Conservation (phyloP, 2,329 filamentous ascomycete genomes). For the Colletotrichum spinosum region DNA sequence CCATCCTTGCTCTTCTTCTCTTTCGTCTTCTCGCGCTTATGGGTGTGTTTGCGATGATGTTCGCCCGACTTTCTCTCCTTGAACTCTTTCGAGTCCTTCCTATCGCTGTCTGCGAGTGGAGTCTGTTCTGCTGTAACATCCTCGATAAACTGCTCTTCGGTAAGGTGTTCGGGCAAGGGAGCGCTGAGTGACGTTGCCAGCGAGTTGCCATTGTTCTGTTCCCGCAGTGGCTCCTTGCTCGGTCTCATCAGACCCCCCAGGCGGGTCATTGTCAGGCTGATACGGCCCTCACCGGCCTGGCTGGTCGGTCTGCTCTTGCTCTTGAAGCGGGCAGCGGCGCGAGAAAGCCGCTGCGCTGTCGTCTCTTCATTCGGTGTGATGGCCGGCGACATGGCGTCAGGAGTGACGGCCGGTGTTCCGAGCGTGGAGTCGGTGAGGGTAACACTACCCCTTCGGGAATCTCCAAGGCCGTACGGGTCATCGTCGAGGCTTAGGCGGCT, state of each 20-base stretch:
- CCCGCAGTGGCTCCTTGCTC: constrained; percentile 61
- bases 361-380: constrained; percentile 63
- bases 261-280: constrained; percentile 69
- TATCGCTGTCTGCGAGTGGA: constrained; percentile 15
- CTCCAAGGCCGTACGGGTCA: constrained; percentile 47
- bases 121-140: constrained; percentile 28
- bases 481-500: constrained; percentile 60
- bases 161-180: constrained; percentile 31
- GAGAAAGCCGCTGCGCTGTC: constrained; percentile 65
- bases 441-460: constrained; percentile 64
- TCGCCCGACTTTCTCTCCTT: constrained; percentile 35
- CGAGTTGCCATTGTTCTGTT: constrained; percentile 39
- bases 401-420: constrained; percentile 51
- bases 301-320: constrained; percentile 67
- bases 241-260: constrained; percentile 62
- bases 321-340: constrained; percentile 67
- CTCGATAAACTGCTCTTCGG: constrained; percentile 38
- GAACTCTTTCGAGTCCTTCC: constrained; percentile 38
- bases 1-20: constrained; percentile 50
- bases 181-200: constrained; percentile 29
- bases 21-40: constrained; percentile 53
- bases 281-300: constrained; percentile 68
- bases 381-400: constrained; percentile 51
- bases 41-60: constrained; percentile 47
- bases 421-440: constrained; percentile 59